These are phyloP conservation scores for Limnomonas spitsbergensis DNA, from an alignment of 139 green algal genomes.

Conservation along the genomic window DNA sequence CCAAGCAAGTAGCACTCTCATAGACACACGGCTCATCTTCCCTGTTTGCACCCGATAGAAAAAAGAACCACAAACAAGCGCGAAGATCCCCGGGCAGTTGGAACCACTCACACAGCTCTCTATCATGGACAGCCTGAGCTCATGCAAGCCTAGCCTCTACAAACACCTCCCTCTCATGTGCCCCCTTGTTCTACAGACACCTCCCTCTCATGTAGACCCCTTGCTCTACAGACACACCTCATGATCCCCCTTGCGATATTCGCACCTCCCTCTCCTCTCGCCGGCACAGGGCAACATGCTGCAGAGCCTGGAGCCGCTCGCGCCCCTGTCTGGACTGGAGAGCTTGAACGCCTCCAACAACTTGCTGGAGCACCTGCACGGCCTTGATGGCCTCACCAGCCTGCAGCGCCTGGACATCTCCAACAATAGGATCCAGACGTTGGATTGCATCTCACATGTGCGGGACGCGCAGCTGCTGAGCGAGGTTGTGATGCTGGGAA, in stretches of 20 bases:
- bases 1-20: no score
- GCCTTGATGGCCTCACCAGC: not conserved
- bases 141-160: not conserved
- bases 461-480: not conserved
- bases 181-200: no score
- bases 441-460: not conserved
- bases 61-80: no score
- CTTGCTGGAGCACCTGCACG: not conserved
- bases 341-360: not conserved
- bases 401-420: not conserved
- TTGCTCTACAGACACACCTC: no score
- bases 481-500: not conserved
- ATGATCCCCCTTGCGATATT: no score
- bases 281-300: slow-evolving; percentile 9
- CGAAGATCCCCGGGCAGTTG: no score
- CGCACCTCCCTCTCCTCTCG: no score
- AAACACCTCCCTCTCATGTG: no score
- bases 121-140: not conserved
- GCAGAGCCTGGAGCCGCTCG: not conserved
- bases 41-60: no score
- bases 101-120: no score
- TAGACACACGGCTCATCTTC: no score
- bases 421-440: not conserved
- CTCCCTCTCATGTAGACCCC: no score
- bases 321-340: not conserved